phyloP scores from a whole-genome alignment of 306 rosid species.

The Cyclanthera cordifolia region DNA sequence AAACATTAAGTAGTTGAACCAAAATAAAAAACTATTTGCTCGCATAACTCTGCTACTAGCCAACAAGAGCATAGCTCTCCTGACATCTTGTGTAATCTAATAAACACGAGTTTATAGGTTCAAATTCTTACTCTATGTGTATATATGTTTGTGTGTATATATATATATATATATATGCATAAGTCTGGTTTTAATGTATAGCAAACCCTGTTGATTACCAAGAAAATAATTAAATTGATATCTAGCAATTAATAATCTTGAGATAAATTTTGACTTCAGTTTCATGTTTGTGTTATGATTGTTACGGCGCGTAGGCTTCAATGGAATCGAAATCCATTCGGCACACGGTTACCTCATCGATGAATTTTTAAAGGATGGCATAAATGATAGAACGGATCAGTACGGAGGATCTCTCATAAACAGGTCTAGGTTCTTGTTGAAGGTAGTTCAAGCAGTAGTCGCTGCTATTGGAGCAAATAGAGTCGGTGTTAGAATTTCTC shows the following conservation, averaged over 20 bases:
- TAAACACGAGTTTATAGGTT: too few relatives aligned
- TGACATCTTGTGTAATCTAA: too few relatives aligned
- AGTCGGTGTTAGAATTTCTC: conserved; percentile 59
- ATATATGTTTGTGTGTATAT: too few relatives aligned
- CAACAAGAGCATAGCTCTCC: too few relatives aligned
- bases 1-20: too few relatives aligned
- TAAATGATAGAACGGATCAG: conserved; percentile 41
- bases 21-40: too few relatives aligned
- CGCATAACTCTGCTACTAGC: too few relatives aligned
- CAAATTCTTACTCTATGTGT: too few relatives aligned
- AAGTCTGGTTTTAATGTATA: too few relatives aligned
- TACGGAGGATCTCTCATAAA: conserved; percentile 63
- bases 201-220: too few relatives aligned
- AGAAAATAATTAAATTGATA: too few relatives aligned
- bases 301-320: conserved; percentile 45
- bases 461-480: conserved; percentile 46
- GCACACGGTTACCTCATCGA: conserved; percentile 79
- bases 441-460: conserved; percentile 46
- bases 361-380: conserved; percentile 37
- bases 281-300: background rate
- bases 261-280: background rate
- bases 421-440: conserved; percentile 49
- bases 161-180: too few relatives aligned
- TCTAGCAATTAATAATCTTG: background rate
- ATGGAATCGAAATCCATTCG: conserved; percentile 84